Evolutionary conservation across 2,329 filamentous ascomycete species (phyloP), one percentile per base, ranked within the genome.

Genomic region (Fusarium napiforme): DNA sequence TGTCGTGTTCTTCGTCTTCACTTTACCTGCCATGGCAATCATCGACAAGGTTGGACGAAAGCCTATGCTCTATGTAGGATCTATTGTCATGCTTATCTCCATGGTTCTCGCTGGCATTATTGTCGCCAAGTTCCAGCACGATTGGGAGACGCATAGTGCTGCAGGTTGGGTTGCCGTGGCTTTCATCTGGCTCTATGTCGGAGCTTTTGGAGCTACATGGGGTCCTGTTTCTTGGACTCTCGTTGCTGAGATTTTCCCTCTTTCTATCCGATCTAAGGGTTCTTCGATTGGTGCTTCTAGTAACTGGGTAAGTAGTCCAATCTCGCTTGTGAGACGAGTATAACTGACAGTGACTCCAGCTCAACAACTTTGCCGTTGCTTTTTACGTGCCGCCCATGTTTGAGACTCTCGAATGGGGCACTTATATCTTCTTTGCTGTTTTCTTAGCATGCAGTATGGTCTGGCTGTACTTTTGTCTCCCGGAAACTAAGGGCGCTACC

Each of bases 1-100:
- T 8, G 90, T 93, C 43, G 88, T 89, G 59, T 92, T 92, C 86
- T 91, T 93, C 74, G 63, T 80, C 18, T 75, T 64, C 21, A 81
- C 80, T 12, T 46, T 81, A 4, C 80, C 80, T 7, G 79, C 78
- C 4, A 81, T 81, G 79, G 75, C 64, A 4, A 75, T 85, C 14
- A 84, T 84, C 43, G 83, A 85, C 45, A 80, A 81, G 21, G 79
- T 84, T 5, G 83, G 83, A 19, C 79, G 83, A 42, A 83, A 83
- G 67, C 81, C 82, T 4, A 80, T 83, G 74, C 75, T 84, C 3
- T 75, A 82, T 9, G 77, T 76, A 3, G 83, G 83, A 0, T 83
- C 82, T 0, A 63, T 79, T 4, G 78, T 83, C 49, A 84, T 84
- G 82, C 78, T 76, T 42, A 21, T 70, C 18, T 60, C 68, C 7